These are phyloP conservation scores for Penicillium manginii DNA, from an alignment of 495 filamentous ascomycete genomes.

Conservation along the genomic window DNA sequence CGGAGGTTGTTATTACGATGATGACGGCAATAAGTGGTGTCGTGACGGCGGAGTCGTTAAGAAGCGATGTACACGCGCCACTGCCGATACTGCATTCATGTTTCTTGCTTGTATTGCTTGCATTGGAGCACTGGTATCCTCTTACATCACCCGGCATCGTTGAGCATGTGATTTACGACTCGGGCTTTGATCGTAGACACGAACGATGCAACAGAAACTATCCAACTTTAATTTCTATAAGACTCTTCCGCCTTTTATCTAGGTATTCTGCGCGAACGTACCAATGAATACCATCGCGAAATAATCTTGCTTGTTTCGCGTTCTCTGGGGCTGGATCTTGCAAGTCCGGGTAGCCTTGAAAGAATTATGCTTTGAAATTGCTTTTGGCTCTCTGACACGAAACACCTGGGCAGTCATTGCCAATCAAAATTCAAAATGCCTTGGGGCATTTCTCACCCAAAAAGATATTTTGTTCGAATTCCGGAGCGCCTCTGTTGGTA, in stretches of 20 bases:
- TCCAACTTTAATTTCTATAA: background rate
- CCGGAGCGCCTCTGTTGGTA: too few relatives aligned
- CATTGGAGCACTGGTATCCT: constrained; percentile 16
- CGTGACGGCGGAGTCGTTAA: constrained; percentile 23
- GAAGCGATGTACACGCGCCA: constrained; percentile 30
- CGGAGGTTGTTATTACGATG: constrained; percentile 14
- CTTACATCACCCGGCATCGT: constrained; percentile 9
- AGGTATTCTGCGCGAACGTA: too few relatives aligned
- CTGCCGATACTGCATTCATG: constrained; percentile 37
- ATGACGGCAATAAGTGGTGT: constrained; percentile 4
- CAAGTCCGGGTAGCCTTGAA: too few relatives aligned
- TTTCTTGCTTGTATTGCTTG: constrained; percentile 30
- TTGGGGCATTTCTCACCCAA: too few relatives aligned
- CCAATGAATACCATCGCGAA: too few relatives aligned
- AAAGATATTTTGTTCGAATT: too few relatives aligned
- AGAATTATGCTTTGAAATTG: too few relatives aligned
- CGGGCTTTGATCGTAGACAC: background rate
- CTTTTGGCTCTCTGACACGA: too few relatives aligned
- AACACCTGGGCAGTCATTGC: too few relatives aligned
- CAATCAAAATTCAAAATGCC: too few relatives aligned
- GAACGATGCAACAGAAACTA: background rate
- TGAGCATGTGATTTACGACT: background rate
- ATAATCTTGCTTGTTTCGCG: too few relatives aligned
- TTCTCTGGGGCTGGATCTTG: too few relatives aligned
- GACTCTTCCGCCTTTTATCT: background rate